Evolutionary conservation across 345 rosid species (phyloP).

Genomic region (Balakata baccata): DNA sequence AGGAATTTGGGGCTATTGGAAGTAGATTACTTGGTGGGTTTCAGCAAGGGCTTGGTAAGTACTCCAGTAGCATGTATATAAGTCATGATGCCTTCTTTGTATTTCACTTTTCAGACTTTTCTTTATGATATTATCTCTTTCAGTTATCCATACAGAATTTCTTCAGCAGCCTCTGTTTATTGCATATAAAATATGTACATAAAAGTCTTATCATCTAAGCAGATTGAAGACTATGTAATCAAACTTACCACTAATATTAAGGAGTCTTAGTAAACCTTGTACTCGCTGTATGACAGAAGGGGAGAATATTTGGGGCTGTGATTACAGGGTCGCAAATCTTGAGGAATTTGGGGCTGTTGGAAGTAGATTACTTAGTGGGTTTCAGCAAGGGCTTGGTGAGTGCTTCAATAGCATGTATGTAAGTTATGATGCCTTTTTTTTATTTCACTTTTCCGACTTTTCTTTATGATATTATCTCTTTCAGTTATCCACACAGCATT

Average conservation of each 20-base stretch:
- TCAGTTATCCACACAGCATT: constrained; percentile 35
- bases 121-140: background rate
- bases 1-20: constrained; percentile 48
- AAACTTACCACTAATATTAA: too few relatives aligned
- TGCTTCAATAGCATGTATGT: background rate
- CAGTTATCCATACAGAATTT: constrained; percentile 36
- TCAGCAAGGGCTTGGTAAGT: constrained; percentile 57
- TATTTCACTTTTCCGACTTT: background rate
- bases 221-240: too few relatives aligned
- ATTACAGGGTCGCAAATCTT: constrained; percentile 49
- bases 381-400: constrained; percentile 58
- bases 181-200: too few relatives aligned
- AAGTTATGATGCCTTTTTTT: background rate
- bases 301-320: background rate
- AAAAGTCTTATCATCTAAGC: too few relatives aligned
- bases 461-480: background rate
- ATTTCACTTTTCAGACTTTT: background rate
- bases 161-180: constrained; percentile 62
- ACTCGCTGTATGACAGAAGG: too few relatives aligned
- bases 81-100: background rate
- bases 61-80: background rate
- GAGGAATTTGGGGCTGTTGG: constrained; percentile 53
- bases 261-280: too few relatives aligned
- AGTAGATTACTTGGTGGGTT: constrained; percentile 44
- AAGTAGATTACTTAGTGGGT: constrained; percentile 42